Evolutionary conservation across 768 basidiomycete genomes (phyloP).

Genomic region (Lyophyllum atratum): DNA sequence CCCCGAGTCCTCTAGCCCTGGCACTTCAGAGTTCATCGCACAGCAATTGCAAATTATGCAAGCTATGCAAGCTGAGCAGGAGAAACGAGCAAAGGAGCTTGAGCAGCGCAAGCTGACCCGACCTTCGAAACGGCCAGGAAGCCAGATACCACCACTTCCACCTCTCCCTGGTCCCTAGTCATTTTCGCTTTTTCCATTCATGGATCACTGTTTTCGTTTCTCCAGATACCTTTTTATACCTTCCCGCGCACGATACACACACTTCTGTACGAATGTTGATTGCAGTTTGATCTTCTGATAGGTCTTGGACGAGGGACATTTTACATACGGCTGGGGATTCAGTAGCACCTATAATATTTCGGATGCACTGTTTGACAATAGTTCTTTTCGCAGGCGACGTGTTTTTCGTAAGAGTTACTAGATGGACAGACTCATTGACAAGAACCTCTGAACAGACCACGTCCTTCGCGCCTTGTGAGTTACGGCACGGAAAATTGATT

Average conservation of each 20-base stretch:
- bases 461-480: too few relatives aligned
- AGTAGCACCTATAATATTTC: conserved; percentile 8
- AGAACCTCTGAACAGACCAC: not conserved
- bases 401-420: not conserved
- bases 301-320: conserved; percentile 15
- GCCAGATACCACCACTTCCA: conserved; percentile 39
- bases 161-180: conserved; percentile 30
- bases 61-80: conserved; percentile 82
- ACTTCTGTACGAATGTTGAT: not conserved
- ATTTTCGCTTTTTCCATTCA: not conserved
- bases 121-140: conserved; percentile 32
- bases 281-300: conserved; percentile 2
- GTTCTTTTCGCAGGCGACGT: not conserved
- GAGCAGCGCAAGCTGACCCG: conserved; percentile 63
- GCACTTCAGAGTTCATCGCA: conserved; percentile 83
- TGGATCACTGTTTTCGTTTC: not conserved
- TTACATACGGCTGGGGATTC: conserved; percentile 9
- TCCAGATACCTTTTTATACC: conserved; percentile 11
- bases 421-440: too few relatives aligned
- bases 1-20: conserved; percentile 49
- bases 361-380: not conserved
- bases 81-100: conserved; percentile 64
- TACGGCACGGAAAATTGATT: too few relatives aligned
- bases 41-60: conserved; percentile 84
- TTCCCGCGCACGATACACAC: not conserved